Evolutionary conservation across 2,329 filamentous ascomycete species (phyloP), one percentile per base, ranked within the genome.

Genomic region (Pseudogymnoascus sp.): DNA sequence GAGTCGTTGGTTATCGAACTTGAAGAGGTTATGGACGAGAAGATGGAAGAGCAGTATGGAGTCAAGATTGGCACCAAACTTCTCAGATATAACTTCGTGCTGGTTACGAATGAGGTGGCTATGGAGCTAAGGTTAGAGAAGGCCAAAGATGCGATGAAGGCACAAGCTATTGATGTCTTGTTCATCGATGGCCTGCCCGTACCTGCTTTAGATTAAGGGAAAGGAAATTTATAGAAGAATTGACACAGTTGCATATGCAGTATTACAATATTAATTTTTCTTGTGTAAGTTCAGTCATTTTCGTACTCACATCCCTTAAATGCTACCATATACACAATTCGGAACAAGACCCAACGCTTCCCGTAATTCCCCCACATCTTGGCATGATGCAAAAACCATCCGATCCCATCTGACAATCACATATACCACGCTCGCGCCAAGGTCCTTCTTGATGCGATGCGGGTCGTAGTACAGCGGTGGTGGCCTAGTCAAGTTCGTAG

Each of bases 51-150:
- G 67, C 78, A 84, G 70, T 89, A 92, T 71, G 81, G 78, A 14
- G 84, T 91, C 4, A 73, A 82, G 31, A 84, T 87, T 67, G 89
- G 84, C 6, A 82, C 79, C 18, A 84, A 84, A 73, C 70, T 91
- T 65, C 73, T 92, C 56, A 83, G 78, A 60, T 88, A 91, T 68
- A 87, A 93, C 68, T 96, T 96, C 73, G 87, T 95, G 37, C 78
- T 96, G 5, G 87, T 91, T 1, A 86, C 85, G 0, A 82, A 91
- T 65, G 78, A 86, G 65, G 88, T 95, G 74, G 88, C 89, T 25
- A 81, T 79, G 66, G 77, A 81, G 66, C 72, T 93, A 73, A 81
- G 88, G 62, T 18, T 46, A 46, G 23, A 46, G n/a, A 18, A 46
- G 11, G 42, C 42, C 8, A 18, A 18, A 14, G 42, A 46, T 10